Evolutionary conservation across 441 rosid genomes (phyloP).

Genomic region (Gossypium davidsonii): DNA sequence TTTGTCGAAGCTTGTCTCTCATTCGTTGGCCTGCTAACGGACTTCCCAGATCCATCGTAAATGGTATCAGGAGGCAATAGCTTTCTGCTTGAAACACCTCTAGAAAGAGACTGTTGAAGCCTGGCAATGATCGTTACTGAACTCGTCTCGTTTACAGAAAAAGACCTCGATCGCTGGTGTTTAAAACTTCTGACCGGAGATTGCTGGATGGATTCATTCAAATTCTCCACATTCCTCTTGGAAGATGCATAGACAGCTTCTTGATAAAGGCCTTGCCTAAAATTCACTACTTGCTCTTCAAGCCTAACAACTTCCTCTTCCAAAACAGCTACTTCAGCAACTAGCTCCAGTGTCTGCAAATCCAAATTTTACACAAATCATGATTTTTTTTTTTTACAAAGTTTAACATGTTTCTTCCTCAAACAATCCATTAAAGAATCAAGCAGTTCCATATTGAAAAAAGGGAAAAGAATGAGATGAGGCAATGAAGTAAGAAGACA

Average conservation of each 20-base stretch:
- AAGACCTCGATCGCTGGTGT: slow-evolving; percentile 67
- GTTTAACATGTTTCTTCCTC: too few relatives aligned
- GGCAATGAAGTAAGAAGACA: slow-evolving; percentile 19
- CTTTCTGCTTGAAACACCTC: slow-evolving; percentile 62
- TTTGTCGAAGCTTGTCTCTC: slow-evolving; percentile 41
- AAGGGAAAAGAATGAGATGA: too few relatives aligned
- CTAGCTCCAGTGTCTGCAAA: slow-evolving; percentile 70
- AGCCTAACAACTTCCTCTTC: slow-evolving; percentile 92
- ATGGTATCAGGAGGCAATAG: slow-evolving; percentile 36
- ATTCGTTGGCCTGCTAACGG: slow-evolving; percentile 26
- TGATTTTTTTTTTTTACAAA: too few relatives aligned
- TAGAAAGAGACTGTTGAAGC: slow-evolving; percentile 47
- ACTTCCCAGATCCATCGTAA: slow-evolving; percentile 27
- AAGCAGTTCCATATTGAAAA: too few relatives aligned
- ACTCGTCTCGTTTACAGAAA: slow-evolving; percentile 49
- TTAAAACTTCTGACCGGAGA: slow-evolving; percentile 44
- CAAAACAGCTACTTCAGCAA: slow-evolving; percentile 91
- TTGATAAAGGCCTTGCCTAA: slow-evolving; percentile 77
- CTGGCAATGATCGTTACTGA: slow-evolving; percentile 34
- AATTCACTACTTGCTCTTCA: slow-evolving; percentile 82
- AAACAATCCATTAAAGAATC: too few relatives aligned
- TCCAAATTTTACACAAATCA: background rate
- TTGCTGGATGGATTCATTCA: slow-evolving; percentile 34
- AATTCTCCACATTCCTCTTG: slow-evolving; percentile 52
- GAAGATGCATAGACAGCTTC: slow-evolving; percentile 70